Conservation (phyloP, 1,284 basidiomycete species). For the Boletus sp. region DNA sequence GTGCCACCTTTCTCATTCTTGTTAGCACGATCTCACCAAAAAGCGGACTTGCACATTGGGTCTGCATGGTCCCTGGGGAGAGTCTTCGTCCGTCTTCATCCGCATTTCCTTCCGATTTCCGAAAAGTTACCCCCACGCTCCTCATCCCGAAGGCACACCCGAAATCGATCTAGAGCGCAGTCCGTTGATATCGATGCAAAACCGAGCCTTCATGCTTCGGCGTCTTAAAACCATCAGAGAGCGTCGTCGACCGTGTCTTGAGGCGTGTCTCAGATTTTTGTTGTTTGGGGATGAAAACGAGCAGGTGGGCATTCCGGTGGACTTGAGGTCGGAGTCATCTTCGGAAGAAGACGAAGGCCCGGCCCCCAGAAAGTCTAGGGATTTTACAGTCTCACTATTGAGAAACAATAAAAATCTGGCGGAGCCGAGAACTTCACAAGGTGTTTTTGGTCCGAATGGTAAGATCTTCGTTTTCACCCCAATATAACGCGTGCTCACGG, state of each 20-base stretch:
- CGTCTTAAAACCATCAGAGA: slow-evolving; percentile 73
- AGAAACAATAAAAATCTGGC: slow-evolving; percentile 72
- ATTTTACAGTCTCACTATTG: slow-evolving; percentile 52
- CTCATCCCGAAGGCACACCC: slow-evolving; percentile 64
- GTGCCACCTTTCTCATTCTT: neutral
- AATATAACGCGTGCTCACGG: neutral
- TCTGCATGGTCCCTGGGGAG: slow-evolving; percentile 89
- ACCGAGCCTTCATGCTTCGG: slow-evolving; percentile 73
- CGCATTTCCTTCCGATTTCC: slow-evolving; percentile 92
- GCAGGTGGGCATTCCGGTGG: slow-evolving; percentile 37
- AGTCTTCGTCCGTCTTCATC: slow-evolving; percentile 70
- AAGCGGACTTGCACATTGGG: slow-evolving; percentile 84
- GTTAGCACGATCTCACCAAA: slow-evolving; percentile 75
- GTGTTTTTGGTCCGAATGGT: slow-evolving; percentile 87
- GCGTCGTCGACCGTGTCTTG: slow-evolving; percentile 72
- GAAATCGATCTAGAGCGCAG: slow-evolving; percentile 81
- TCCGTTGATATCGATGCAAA: slow-evolving; percentile 74
- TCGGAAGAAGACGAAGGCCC: slow-evolving; percentile 44
- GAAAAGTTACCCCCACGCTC: slow-evolving; percentile 70
- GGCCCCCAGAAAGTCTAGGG: slow-evolving; percentile 41
- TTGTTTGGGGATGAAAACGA: slow-evolving; percentile 65
- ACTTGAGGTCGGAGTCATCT: slow-evolving; percentile 56
- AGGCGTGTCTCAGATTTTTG: slow-evolving; percentile 78
- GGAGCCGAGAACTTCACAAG: slow-evolving; percentile 78
- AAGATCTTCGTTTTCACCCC: slow-evolving; percentile 7